Evolutionary conservation across 2,329 filamentous ascomycete species (phyloP), one percentile per base, ranked within the genome.

Genomic region (Acephala macrosclerotiorum): DNA sequence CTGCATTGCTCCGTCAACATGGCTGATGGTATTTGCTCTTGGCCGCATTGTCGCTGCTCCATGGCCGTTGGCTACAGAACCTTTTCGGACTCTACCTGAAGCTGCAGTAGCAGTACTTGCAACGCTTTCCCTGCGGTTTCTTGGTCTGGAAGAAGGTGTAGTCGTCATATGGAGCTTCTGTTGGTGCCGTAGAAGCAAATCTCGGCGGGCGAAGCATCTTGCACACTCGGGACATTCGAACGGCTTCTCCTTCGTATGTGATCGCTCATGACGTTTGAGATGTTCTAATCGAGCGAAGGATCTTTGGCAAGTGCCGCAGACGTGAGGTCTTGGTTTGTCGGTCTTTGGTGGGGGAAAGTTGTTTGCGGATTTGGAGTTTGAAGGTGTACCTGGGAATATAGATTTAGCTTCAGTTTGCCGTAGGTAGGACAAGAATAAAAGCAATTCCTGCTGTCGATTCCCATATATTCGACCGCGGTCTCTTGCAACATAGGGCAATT

Each of bases 121-220:
- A 6, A 86, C 91, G 79, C 96, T 98, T 81, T 98, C 96, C 70
- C 96, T 88, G 71, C 95, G 91, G 73, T 93, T 94, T 73, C 94
- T 89, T 55, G 94, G 94, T 67, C 94, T 89, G 55, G 94, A 91
- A 6, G 94, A 94, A 6, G 96, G 92, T 0, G 94, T 94, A 14
- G 93, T 92, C 29, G 93, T 93, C 85, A 97, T 93, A 78, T 99
- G 96, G 57, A 99, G 87, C 84, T 99, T 99, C 84, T 99, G 96
- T 84, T 99, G 96, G 80, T 99, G 96, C 66, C 96, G 89, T 71
- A 99, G 83, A 63, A 99, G 85, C 72, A 99, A 81, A 79, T 99
- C 96, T 71, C 96, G 89, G 67, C 96, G 89, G 66, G 96, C 96
- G 80, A 99, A 99, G 81, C 96, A 98, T 80, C 96, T 84, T 42